Evolutionary conservation across 2,329 filamentous ascomycete genomes (phyloP).

Genomic region (Emmonsiellopsis sp.): DNA sequence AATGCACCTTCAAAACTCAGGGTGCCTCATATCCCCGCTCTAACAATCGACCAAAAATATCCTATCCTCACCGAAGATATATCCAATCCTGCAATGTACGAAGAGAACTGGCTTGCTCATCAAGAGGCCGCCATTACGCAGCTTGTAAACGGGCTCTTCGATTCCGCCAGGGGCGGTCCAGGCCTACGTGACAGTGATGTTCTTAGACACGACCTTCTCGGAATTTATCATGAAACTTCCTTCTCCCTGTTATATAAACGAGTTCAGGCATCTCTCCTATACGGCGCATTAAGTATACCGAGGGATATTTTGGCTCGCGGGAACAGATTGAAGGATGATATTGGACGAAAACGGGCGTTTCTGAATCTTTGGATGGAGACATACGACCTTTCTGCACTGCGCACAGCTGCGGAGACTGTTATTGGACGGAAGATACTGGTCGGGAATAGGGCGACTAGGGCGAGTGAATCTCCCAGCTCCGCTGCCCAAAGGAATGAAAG

Average conservation of each 20-base stretch:
- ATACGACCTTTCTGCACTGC: slow-evolving; percentile 45
- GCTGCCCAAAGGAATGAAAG: slow-evolving; percentile 12
- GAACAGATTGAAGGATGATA: slow-evolving; percentile 44
- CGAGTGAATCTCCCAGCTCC: slow-evolving; percentile 1
- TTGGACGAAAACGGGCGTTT: slow-evolving; percentile 50
- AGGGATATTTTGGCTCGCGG: slow-evolving; percentile 41
- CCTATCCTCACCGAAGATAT: slow-evolving; percentile 48
- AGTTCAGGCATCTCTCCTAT: slow-evolving; percentile 50
- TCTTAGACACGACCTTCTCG: slow-evolving; percentile 42
- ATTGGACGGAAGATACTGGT: slow-evolving; percentile 43
- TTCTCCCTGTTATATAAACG: slow-evolving; percentile 47
- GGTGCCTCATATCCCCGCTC: slow-evolving; percentile 21
- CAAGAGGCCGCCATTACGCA: slow-evolving; percentile 55
- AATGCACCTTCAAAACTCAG: slow-evolving; percentile 20
- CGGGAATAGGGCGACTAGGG: slow-evolving; percentile 7
- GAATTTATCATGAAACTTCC: slow-evolving; percentile 44
- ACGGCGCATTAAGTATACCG: slow-evolving; percentile 48
- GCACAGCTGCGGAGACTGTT: slow-evolving; percentile 49
- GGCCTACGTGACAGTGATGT: slow-evolving; percentile 17
- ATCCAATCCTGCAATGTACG: slow-evolving; percentile 49
- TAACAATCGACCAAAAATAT: slow-evolving; percentile 31
- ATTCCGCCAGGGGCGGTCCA: slow-evolving; percentile 20
- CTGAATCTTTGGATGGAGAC: slow-evolving; percentile 49
- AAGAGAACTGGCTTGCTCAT: slow-evolving; percentile 54
- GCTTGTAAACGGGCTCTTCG: slow-evolving; percentile 49